Evolutionary conservation across 805 yeast genomes (phyloP), one percentile per base, ranked within the genome.

Genomic region (Kuraishia ogatae): DNA sequence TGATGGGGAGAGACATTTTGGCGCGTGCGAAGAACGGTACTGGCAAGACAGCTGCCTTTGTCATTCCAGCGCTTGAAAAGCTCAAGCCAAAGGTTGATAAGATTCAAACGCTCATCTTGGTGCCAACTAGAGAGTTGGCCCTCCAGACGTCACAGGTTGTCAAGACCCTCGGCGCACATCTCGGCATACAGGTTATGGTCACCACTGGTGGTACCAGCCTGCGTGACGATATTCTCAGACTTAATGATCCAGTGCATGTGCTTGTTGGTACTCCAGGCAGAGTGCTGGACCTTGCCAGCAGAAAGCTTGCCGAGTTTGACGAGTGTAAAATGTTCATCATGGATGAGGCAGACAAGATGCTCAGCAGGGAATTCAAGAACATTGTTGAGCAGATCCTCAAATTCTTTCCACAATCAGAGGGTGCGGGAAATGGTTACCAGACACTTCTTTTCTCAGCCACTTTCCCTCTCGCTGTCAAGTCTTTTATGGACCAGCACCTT

Each of bases 11-110:
- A 73, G 99, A 94, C 71, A 87, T 94, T 57, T 79, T 94, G 59
- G 99, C 99, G 17, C 83, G 99, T 74, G 98, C 99, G 50, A 94
- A 94, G 70, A 94, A 94, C 72, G 99, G 99, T 60, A 94, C 99
- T 0, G 99, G 99, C 65, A 94, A 94, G 69, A 94, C 99, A 8
- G 99, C 98, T 1, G 96, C 99, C 6, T 94, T 94, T 70, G 86
- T 90, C 52, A 93, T 94, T 61, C 99, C 99, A 53, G 82, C 96
- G 28, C 78, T 94, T 65, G 96, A 94, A 70, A 87, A 85, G 67
- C 79, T 91, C 58, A 89, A 92, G 71, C 92, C 97, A 55, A 87
- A 89, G 66, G 62, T 84, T 52, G 81, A 84, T 71, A 86, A 87
- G 67, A 89, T 91, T 63, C 99, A 94, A 72, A 94, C 96, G 7